phyloP scores from a whole-genome alignment of 192 early-diverging fungal genomes.

The Linnemannia schmuckeri region DNA sequence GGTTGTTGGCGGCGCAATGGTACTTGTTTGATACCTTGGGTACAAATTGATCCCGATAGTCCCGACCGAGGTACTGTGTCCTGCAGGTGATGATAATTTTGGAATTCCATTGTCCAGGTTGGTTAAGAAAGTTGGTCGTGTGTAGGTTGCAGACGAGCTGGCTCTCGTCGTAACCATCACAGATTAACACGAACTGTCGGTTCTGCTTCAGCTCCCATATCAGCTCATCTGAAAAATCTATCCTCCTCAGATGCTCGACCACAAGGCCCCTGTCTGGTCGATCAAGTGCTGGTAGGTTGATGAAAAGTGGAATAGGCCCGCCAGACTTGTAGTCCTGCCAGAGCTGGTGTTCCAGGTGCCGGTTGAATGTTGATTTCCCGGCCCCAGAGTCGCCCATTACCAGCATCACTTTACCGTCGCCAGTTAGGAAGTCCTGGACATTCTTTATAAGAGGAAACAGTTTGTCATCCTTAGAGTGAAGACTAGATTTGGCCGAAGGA shows the following conservation, averaged over 20 bases:
- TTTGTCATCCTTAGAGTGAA: background rate
- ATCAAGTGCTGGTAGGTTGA: background rate
- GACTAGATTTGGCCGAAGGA: background rate
- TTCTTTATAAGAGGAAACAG: background rate
- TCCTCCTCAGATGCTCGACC: background rate
- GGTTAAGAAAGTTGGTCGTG: constrained; percentile 16
- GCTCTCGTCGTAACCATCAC: constrained; percentile 7
- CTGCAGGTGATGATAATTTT: constrained; percentile 26
- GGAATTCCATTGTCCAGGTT: constrained; percentile 12
- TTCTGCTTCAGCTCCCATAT: background rate
- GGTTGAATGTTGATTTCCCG: background rate
- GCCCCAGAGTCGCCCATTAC: background rate
- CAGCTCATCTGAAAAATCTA: background rate
- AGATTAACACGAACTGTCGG: background rate
- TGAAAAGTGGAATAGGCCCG: background rate
- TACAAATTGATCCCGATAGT: constrained; percentile 19
- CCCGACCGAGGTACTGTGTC: constrained; percentile 12
- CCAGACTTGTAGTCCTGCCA: background rate
- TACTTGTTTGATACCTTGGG: background rate
- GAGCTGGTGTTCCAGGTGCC: background rate
- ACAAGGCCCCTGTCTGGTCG: background rate
- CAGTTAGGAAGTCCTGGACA: background rate
- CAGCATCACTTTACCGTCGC: background rate
- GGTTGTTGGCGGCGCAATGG: background rate
- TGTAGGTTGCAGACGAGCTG: background rate